Evolutionary conservation across 371 early-diverging fungal genomes (phyloP).

Genomic region (Rhizopus delemar): DNA sequence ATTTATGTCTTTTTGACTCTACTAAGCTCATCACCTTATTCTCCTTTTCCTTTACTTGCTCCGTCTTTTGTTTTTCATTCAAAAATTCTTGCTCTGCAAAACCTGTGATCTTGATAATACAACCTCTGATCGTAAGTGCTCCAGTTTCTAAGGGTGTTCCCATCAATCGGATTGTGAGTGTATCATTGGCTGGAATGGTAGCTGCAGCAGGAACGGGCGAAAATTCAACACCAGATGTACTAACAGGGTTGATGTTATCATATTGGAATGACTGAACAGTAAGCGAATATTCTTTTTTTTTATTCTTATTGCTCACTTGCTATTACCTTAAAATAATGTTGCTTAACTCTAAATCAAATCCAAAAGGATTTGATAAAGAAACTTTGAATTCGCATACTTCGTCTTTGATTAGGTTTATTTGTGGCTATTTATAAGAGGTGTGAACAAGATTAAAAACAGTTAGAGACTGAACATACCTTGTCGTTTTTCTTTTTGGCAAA

Average conservation of each 20-base stretch:
- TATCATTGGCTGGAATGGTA: constrained; percentile 69
- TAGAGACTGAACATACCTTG: constrained; percentile 31
- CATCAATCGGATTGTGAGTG: constrained; percentile 61
- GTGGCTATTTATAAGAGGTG: constrained; percentile 3
- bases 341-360: constrained; percentile 77
- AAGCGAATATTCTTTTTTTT: constrained; percentile 1
- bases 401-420: constrained; percentile 56
- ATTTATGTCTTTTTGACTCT: constrained; percentile 25
- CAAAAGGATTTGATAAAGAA: constrained; percentile 75
- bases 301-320: too few relatives aligned
- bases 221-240: constrained; percentile 68
- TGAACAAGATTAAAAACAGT: neutral
- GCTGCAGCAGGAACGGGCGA: constrained; percentile 60
- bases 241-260: constrained; percentile 9
- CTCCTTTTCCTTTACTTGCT: constrained; percentile 15
- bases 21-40: constrained; percentile 1
- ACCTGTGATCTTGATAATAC: constrained; percentile 72
- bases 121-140: constrained; percentile 66
- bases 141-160: constrained; percentile 73
- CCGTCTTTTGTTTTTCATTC: constrained; percentile 36
- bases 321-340: constrained; percentile 62
- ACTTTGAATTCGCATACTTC: constrained; percentile 75
- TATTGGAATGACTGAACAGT: neutral
- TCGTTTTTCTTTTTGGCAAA: constrained; percentile 62
- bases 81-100: constrained; percentile 75